Evolutionary conservation across 2,329 filamentous ascomycete genomes (phyloP).

Genomic region (Exophiala sideris): DNA sequence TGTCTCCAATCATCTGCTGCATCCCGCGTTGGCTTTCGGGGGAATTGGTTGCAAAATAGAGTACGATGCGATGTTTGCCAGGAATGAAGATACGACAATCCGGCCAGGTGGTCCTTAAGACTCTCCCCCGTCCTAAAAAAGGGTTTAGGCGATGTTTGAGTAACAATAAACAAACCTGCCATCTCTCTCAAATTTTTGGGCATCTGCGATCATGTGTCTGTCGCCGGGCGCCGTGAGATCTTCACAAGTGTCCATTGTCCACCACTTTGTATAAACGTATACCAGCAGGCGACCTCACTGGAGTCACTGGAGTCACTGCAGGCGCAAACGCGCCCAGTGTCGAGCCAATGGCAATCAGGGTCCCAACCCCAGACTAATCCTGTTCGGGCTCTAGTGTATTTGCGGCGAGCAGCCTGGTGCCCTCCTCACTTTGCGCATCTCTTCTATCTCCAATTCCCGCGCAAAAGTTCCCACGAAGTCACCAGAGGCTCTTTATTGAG

Average conservation of each 20-base stretch:
- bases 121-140: background rate
- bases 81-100: constrained; percentile 23
- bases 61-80: constrained; percentile 11
- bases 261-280: too few relatives aligned
- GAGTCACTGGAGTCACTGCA: too few relatives aligned
- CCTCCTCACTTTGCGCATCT: background rate
- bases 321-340: too few relatives aligned
- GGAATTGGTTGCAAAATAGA: constrained; percentile 19
- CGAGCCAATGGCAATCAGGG: too few relatives aligned
- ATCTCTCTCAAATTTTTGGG: background rate
- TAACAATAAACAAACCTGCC: background rate
- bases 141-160: background rate
- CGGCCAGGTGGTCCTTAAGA: background rate
- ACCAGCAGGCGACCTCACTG: too few relatives aligned
- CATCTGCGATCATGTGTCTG: background rate
- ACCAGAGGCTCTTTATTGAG: constrained; percentile 4
- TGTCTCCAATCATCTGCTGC: constrained; percentile 3
- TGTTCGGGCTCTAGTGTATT: too few relatives aligned
- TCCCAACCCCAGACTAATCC: too few relatives aligned
- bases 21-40: constrained; percentile 18
- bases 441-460: background rate
- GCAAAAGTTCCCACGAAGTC: background rate
- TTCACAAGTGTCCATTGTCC: too few relatives aligned
- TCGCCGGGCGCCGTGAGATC: too few relatives aligned
- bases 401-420: too few relatives aligned